Evolutionary conservation across 768 basidiomycete species (phyloP).

Genomic region (Boletellus ananas): DNA sequence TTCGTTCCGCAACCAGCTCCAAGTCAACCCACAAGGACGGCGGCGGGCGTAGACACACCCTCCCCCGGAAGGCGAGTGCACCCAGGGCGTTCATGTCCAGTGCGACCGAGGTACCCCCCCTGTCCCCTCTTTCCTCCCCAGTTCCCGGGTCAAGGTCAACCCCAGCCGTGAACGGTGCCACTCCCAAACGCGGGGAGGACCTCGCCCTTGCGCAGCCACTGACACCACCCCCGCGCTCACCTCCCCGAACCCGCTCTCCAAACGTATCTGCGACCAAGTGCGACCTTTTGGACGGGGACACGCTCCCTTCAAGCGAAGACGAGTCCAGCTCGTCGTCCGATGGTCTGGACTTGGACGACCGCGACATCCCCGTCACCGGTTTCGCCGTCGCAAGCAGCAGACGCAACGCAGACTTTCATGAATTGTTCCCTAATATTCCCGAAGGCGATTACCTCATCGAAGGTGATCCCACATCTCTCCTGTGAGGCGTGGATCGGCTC

Average conservation of each 20-base stretch:
- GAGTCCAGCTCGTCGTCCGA: slow-evolving; percentile 33
- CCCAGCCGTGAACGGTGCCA: slow-evolving; percentile 14
- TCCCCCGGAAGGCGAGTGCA: slow-evolving; percentile 43
- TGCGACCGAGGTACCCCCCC: slow-evolving; percentile 44
- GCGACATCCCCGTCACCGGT: slow-evolving; percentile 89
- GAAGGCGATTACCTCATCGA: slow-evolving; percentile 98
- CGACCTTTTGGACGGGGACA: slow-evolving; percentile 31
- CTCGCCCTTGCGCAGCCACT: not conserved
- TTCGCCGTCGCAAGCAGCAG: slow-evolving; percentile 97
- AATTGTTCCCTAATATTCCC: slow-evolving; percentile 82
- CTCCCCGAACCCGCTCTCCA: slow-evolving; percentile 12
- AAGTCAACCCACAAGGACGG: slow-evolving; percentile 22
- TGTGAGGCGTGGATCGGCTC: not conserved
- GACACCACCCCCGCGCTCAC: slow-evolving; percentile 6
- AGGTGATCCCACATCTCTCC: slow-evolving; percentile 48
- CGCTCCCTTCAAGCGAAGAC: slow-evolving; percentile 24
- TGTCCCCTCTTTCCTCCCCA: slow-evolving; percentile 18
- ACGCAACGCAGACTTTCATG: slow-evolving; percentile 94
- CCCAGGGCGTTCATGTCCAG: slow-evolving; percentile 67
- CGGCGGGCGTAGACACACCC: slow-evolving; percentile 13
- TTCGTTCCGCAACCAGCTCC: slow-evolving; percentile 25
- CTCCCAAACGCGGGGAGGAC: not conserved
- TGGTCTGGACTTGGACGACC: slow-evolving; percentile 36
- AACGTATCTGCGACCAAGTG: slow-evolving; percentile 17
- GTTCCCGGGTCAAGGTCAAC: slow-evolving; percentile 16